Evolutionary conservation across 176 grass and related monocot genomes (phyloP), one percentile per base, ranked within the genome.

Genomic region (Hordeum vulgare): DNA sequence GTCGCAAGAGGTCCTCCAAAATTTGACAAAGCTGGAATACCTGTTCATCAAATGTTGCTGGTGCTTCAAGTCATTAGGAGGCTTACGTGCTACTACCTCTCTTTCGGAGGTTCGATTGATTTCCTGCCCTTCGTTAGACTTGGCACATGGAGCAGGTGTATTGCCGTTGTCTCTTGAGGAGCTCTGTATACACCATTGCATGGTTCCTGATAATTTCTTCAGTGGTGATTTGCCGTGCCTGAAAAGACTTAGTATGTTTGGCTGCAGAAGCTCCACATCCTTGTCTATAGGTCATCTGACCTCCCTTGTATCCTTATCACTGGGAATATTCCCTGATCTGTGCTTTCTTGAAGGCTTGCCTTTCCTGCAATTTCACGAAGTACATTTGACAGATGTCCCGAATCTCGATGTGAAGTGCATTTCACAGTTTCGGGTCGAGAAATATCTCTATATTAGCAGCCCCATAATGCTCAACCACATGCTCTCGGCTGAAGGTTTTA

Each of bases 291-390:
- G 63, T 20, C 29, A 63, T 66, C n/a, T 84, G 4, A 54, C 41
- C 0, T 75, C 81, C 8, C 74, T 85, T 0, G 2, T 3, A 72
- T 8, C 14, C 26, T 13, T 85, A 0, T 0, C 0, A 1, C 3
- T 72, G 21, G 0, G 0, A 2, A 0, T 0, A 37, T 2, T 51
- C 3, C 66, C 66, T 0, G 65, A 85, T 26, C 14, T 78, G 2
- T 85, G 8, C 27, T 3, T 49, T 0, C 2, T 85, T 26, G 75
- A 78, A 71, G 83, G 51, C 2, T 13, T 61, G 12, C 24, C 53
- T 6, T 71, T 27, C 12, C 9, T 47, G 13, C 65, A 71, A 4
- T 37, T 85, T 21, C 1, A 6, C 0, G 0, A 3, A 0, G 0
- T 75, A 20, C 0, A 7, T 1, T 21, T 84, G 31, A 0, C 4